A percentile compares a stretch with the other conserved stretches of the same genome.
Evolutionary conservation across 805 yeast genomes (phyloP).

Genomic region (Ogataea siamensis): DNA sequence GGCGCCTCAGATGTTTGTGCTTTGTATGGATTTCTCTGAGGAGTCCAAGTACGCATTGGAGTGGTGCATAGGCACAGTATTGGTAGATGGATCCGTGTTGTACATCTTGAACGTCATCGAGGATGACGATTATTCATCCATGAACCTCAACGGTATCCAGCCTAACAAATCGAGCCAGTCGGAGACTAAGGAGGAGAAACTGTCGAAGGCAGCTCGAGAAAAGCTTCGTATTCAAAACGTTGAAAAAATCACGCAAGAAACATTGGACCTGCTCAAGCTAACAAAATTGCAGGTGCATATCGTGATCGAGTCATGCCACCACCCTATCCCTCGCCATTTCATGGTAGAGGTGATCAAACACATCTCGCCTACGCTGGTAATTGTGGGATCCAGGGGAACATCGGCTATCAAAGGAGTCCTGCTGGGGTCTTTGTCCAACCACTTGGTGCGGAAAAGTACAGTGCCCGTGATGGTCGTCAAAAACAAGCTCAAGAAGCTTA

Average conservation of each 20-base stretch:
- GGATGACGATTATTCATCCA: conserved; percentile 37
- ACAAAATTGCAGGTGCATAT: conserved; percentile 73
- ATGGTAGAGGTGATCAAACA: conserved; percentile 68
- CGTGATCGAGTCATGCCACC: conserved; percentile 71
- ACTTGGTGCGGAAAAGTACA: conserved; percentile 64
- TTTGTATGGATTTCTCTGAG: conserved; percentile 79
- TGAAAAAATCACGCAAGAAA: conserved; percentile 40
- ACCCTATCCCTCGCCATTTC: conserved; percentile 71
- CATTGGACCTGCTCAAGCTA: conserved; percentile 48
- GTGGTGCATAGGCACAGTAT: conserved; percentile 83
- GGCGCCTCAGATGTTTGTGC: conserved; percentile 57
- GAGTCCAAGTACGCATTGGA: conserved; percentile 83
- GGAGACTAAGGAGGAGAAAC: conserved; percentile 14
- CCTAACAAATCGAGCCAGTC: conserved; percentile 8
- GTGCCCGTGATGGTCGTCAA: conserved; percentile 83
- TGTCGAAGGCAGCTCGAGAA: conserved; percentile 31
- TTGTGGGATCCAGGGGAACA: conserved; percentile 75
- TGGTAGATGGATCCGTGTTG: conserved; percentile 78
- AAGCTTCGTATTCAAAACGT: conserved; percentile 41
- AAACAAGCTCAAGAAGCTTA: conserved; percentile 65
- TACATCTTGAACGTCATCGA: conserved; percentile 66
- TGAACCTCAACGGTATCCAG: conserved; percentile 36
- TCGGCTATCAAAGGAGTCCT: conserved; percentile 71
- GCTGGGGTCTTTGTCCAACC: conserved; percentile 70
- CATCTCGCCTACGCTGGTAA: conserved; percentile 68